These are phyloP conservation scores for Pythium sp. DNA, from an alignment of 352 stramenopile genomes.

Conservation along the genomic window DNA sequence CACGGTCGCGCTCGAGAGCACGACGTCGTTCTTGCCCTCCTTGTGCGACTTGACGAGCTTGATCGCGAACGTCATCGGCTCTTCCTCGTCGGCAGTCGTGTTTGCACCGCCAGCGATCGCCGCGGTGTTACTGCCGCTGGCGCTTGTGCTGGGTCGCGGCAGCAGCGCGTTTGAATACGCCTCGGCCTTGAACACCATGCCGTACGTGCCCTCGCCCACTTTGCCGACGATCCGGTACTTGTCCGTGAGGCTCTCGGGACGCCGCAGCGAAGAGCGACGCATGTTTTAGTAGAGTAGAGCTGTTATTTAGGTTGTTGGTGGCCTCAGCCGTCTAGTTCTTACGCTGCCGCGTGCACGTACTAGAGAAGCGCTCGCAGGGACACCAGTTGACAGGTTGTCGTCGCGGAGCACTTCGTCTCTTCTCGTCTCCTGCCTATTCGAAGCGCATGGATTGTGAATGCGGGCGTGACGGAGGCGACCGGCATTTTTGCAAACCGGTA, in stretches of 20 bases:
- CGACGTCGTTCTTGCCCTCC: slow-evolving; percentile 88
- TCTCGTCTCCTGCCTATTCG: background rate
- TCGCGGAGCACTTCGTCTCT: background rate
- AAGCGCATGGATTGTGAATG: background rate
- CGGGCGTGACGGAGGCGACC: background rate
- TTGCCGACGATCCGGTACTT: slow-evolving; percentile 86
- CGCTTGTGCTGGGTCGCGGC: slow-evolving; percentile 25
- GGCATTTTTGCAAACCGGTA: background rate
- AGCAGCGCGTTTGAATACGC: slow-evolving; percentile 46
- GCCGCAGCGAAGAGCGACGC: slow-evolving; percentile 56
- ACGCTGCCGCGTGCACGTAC: background rate
- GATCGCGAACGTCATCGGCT: slow-evolving; percentile 84
- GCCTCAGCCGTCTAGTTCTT: background rate
- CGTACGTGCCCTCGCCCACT: slow-evolving; percentile 89
- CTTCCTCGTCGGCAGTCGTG: slow-evolving; percentile 45
- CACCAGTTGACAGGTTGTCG: background rate
- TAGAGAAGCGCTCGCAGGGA: background rate
- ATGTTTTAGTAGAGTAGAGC: slow-evolving; percentile 20
- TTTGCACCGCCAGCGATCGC: background rate
- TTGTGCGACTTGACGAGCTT: slow-evolving; percentile 90
- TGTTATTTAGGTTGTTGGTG: background rate
- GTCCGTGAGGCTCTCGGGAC: slow-evolving; percentile 71
- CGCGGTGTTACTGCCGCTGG: slow-evolving; percentile 1
- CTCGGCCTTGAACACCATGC: slow-evolving; percentile 88
- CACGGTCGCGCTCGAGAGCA: slow-evolving; percentile 84